These are phyloP conservation scores for Myriosclerotinia curreyana DNA, from an alignment of 2,329 filamentous ascomycete species.

Conservation along the genomic window DNA sequence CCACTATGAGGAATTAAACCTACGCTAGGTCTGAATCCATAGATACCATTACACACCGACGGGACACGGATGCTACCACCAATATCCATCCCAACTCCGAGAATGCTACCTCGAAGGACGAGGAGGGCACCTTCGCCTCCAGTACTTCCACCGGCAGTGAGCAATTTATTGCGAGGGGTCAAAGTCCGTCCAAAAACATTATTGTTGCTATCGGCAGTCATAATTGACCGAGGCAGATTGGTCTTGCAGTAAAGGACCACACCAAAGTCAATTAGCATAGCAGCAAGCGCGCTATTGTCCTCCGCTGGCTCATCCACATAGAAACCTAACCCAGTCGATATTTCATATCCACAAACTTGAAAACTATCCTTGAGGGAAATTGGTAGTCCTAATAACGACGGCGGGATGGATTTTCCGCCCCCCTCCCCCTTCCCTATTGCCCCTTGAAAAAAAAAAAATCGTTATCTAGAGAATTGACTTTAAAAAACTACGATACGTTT, in stretches of 20 bases:
- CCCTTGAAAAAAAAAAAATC: too few species aligned
- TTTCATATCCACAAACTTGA: conserved; percentile 59
- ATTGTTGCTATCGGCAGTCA: conserved; percentile 37
- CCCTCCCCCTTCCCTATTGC: too few species aligned
- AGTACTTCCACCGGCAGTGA: conserved; percentile 35
- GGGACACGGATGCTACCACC: conserved; percentile 24
- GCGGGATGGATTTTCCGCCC: conserved; percentile 39
- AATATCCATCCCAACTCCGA: conserved; percentile 37
- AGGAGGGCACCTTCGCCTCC: conserved; percentile 36
- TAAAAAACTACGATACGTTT: too few species aligned
- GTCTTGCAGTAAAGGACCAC: conserved; percentile 61
- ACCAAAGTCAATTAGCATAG: conserved; percentile 59
- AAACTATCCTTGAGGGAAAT: conserved; percentile 57
- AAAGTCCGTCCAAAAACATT: conserved; percentile 39
- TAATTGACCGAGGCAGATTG: conserved; percentile 7
- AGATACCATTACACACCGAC: background rate
- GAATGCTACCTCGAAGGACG: conserved; percentile 32
- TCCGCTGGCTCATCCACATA: conserved; percentile 73
- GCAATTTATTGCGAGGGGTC: conserved; percentile 41
- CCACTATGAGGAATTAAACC: too few species aligned
- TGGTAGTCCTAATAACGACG: conserved; percentile 33
- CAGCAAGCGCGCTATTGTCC: conserved; percentile 62
- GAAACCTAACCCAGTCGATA: conserved; percentile 58
- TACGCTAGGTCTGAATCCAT: background rate
- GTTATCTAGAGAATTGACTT: too few species aligned